Percentiles rank a stretch among this genome's conserved stretches.
These are phyloP conservation scores for Garcia nutans DNA, from an alignment of 345 rosid genomes.

Conservation along the genomic window DNA sequence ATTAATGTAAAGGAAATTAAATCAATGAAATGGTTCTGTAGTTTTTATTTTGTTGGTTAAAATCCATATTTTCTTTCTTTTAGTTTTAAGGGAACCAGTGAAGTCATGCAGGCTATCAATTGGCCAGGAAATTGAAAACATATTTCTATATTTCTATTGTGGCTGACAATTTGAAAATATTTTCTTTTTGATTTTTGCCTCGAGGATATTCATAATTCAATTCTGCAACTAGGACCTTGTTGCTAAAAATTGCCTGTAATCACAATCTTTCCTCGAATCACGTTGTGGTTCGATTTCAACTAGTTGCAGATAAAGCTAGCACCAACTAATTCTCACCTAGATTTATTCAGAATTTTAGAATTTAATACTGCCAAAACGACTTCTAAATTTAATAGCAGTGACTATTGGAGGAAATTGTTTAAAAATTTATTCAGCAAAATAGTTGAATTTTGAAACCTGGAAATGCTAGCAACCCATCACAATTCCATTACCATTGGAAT, in stretches of 20 bases:
- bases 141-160: neutral
- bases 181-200: neutral
- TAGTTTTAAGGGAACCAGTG: neutral
- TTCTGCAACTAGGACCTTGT: neutral
- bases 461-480: neutral
- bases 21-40: slow-evolving; percentile 8
- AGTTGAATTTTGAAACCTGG: neutral
- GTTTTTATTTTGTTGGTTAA: neutral
- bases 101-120: neutral
- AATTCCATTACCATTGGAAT: neutral
- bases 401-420: neutral
- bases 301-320: neutral
- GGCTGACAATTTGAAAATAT: neutral
- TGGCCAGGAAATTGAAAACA: no score
- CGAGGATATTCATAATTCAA: neutral
- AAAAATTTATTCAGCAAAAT: neutral
- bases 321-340: neutral
- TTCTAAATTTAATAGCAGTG: neutral
- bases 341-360: neutral
- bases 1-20: slow-evolving; percentile 12
- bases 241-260: no score
- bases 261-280: neutral
- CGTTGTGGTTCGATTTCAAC: neutral
- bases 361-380: neutral
- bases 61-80: neutral